phyloP scores from a whole-genome alignment of 345 rosid genomes.

The Bruguiera gymnorhiza region DNA sequence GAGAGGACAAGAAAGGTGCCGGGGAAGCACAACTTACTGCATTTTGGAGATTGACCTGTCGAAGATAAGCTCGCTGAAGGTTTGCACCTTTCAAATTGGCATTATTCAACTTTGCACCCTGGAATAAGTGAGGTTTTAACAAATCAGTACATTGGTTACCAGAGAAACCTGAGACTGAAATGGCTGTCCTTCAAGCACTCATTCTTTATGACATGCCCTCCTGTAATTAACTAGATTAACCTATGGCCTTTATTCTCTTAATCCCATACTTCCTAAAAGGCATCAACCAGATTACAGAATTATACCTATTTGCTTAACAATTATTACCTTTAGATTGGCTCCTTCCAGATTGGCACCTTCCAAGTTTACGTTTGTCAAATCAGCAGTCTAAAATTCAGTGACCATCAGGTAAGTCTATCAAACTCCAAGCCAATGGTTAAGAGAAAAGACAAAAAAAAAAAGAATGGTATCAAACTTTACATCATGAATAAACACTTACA shows the following conservation, averaged over 20 bases:
- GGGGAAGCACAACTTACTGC: constrained; percentile 49
- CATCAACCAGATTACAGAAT: not conserved
- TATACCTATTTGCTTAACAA: not conserved
- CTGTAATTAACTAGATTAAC: not conserved
- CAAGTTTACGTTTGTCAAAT: constrained; percentile 89
- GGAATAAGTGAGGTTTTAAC: constrained; percentile 17
- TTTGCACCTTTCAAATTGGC: constrained; percentile 89
- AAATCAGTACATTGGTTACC: not conserved
- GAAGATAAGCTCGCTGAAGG: constrained; percentile 86
- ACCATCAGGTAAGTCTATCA: constrained; percentile 5
- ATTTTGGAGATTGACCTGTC: constrained; percentile 78
- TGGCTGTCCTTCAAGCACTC: not conserved
- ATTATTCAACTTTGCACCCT: constrained; percentile 86
- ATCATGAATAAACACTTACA: not conserved
- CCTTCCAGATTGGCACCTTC: constrained; percentile 96
- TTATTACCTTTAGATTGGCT: constrained; percentile 79
- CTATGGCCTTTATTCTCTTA: not conserved
- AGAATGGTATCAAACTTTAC: not conserved
- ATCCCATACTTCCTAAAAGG: not conserved
- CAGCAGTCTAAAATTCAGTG: constrained; percentile 58
- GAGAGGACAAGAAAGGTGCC: too few relatives aligned
- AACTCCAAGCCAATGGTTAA: not conserved
- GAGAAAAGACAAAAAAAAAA: not conserved
- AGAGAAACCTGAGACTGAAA: not conserved
- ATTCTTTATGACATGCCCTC: not conserved